phyloP scores from a whole-genome alignment of 2,329 filamentous ascomycete species.

The Epicoccum nigrum region DNA sequence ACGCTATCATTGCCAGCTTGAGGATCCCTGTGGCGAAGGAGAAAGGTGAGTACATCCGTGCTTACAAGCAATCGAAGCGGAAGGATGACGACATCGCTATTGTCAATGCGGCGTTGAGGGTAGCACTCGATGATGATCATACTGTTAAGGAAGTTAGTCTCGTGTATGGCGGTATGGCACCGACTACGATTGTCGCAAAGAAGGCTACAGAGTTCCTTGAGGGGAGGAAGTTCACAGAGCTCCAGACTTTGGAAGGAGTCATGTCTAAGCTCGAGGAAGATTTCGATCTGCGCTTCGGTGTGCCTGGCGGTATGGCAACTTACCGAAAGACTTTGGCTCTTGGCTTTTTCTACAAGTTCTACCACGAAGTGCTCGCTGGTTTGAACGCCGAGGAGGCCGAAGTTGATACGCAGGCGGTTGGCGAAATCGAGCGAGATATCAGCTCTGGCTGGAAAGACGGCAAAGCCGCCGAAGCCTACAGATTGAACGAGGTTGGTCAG shows the following conservation, averaged over 20 bases:
- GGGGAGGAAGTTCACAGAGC: constrained; percentile 80
- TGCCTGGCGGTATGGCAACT: constrained; percentile 96
- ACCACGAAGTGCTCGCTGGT: constrained; percentile 79
- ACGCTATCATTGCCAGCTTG: constrained; percentile 85
- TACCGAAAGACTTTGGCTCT: constrained; percentile 90
- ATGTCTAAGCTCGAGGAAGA: constrained; percentile 91
- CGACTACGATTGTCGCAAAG: constrained; percentile 86
- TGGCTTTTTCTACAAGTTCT: constrained; percentile 96
- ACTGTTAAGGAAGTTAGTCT: constrained; percentile 76
- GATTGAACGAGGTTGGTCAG: constrained; percentile 82
- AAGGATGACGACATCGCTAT: constrained; percentile 99
- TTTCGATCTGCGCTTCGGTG: constrained; percentile 86
- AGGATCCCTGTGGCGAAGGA: constrained; percentile 78
- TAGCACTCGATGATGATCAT: constrained; percentile 72
- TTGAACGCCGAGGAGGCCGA: constrained; percentile 60
- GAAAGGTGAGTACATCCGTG: constrained; percentile 81
- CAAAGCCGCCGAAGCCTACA: constrained; percentile 75
- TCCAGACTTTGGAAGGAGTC: constrained; percentile 82
- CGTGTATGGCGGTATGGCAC: constrained; percentile 94
- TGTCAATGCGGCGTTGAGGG: constrained; percentile 82
- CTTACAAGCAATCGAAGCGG: constrained; percentile 95
- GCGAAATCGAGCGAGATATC: constrained; percentile 84
- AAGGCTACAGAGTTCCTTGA: constrained; percentile 74
- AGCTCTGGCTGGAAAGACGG: constrained; percentile 82
- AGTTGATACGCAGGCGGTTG: constrained; percentile 75